Percentiles rank a stretch among this genome's conserved stretches.
These are phyloP conservation scores for Litchi chinensis DNA, from an alignment of 345 rosid species.

Conservation along the genomic window DNA sequence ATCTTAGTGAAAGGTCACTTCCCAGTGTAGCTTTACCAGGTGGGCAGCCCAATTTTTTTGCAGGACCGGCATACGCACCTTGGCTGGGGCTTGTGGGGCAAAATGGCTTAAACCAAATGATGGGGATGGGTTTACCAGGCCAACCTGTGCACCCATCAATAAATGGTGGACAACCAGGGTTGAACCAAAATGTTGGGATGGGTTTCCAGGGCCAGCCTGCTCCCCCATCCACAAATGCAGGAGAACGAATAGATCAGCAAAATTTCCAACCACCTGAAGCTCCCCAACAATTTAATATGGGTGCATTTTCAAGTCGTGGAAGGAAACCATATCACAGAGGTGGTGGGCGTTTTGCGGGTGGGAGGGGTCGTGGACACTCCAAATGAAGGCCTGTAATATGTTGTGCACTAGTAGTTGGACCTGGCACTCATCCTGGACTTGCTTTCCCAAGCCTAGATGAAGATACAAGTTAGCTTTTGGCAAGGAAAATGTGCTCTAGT, in stretches of 20 bases:
- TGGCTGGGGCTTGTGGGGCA: conserved; percentile 57
- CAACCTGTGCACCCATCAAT: conserved; percentile 20
- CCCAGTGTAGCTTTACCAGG: conserved; percentile 39
- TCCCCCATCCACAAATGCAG: conserved; percentile 24
- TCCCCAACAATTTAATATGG: conserved; percentile 42
- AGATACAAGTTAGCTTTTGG: not conserved
- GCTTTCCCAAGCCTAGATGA: not conserved
- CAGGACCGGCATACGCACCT: conserved; percentile 42
- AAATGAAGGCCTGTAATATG: conserved; percentile 14
- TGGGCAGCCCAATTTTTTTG: conserved; percentile 49
- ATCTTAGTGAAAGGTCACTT: conserved; percentile 42
- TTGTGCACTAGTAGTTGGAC: not conserved
- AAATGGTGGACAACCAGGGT: conserved; percentile 25
- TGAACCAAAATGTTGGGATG: conserved; percentile 48
- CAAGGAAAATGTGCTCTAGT: not conserved
- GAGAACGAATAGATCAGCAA: conserved; percentile 25
- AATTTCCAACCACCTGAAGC: conserved; percentile 31
- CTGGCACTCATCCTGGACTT: not conserved
- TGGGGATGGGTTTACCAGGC: conserved; percentile 43
- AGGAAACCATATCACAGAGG: conserved; percentile 45
- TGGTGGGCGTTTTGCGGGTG: conserved; percentile 44
- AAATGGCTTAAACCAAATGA: conserved; percentile 48
- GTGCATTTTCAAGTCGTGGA: conserved; percentile 46
- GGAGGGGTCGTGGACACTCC: conserved; percentile 40
- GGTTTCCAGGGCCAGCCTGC: conserved; percentile 36